Percentiles rank a stretch among this genome's conserved stretches.
Evolutionary conservation across 495 filamentous ascomycete species (phyloP).

Genomic region (Xylaria flabelliformis): DNA sequence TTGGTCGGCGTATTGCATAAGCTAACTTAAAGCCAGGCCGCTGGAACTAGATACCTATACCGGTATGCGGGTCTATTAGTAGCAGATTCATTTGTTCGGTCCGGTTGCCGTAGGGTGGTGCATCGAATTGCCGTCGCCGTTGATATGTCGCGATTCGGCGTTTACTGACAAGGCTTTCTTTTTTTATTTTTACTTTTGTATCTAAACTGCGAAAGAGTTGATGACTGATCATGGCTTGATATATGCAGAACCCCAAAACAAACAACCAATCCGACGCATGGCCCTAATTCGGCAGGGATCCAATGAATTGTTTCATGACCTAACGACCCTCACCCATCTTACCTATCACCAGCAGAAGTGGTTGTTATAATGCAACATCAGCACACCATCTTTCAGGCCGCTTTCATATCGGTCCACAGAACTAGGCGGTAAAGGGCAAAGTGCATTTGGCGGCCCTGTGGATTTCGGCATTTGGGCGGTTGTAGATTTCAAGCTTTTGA

Average conservation of each 20-base stretch:
- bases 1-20: neutral
- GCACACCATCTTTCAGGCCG: conserved; percentile 10
- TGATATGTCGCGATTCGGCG: neutral
- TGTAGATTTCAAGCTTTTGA: conserved; percentile 25
- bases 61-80: neutral
- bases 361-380: conserved; percentile 16
- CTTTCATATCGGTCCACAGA: conserved; percentile 12
- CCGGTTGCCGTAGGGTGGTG: neutral
- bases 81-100: neutral
- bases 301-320: conserved; percentile 18
- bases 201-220: neutral
- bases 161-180: neutral
- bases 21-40: conserved; percentile 2
- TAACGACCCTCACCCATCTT: conserved; percentile 12
- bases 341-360: neutral
- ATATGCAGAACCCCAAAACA: conserved; percentile 10
- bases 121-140: neutral
- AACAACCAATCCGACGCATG: conserved; percentile 9
- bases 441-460: conserved; percentile 7
- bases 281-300: conserved; percentile 5
- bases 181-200: conserved; percentile 1
- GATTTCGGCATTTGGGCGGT: conserved; percentile 29
- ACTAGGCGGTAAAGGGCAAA: conserved; percentile 17
- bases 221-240: conserved; percentile 13
- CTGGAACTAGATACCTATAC: neutral